Evolutionary conservation across 1,284 basidiomycete genomes (phyloP).

Genomic region (Trametes sp.): DNA sequence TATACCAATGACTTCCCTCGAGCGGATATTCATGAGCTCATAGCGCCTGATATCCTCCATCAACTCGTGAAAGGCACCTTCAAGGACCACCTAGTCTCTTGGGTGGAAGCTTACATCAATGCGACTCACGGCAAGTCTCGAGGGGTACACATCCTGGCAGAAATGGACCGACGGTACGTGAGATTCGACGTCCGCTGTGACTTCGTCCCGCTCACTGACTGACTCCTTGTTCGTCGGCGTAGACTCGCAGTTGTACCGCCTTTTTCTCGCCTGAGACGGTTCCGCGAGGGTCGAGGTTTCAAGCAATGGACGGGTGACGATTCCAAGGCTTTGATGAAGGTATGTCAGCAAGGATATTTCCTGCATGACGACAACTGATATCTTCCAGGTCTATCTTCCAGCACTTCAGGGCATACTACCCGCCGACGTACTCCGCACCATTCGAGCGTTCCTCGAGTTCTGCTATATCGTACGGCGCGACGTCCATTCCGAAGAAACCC

Average conservation of each 20-base stretch:
- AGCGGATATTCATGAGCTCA: background rate
- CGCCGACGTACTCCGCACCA: slow-evolving; percentile 6
- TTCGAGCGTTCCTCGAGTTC: slow-evolving; percentile 27
- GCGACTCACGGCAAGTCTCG: no score
- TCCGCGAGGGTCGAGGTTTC: background rate
- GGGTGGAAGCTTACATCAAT: background rate
- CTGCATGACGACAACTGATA: slow-evolving; percentile 16
- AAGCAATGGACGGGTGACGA: slow-evolving; percentile 1
- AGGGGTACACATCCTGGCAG: background rate
- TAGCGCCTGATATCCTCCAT: background rate
- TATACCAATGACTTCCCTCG: background rate
- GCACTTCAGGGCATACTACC: slow-evolving; percentile 26
- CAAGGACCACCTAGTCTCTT: background rate
- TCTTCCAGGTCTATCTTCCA: background rate
- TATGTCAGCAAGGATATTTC: background rate
- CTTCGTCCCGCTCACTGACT: background rate
- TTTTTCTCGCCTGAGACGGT: background rate
- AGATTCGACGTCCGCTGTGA: no score
- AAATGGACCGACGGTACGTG: background rate
- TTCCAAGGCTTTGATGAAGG: background rate
- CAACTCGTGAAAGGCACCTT: background rate
- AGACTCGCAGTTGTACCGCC: background rate
- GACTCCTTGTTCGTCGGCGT: background rate
- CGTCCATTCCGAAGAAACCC: background rate
- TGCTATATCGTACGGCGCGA: slow-evolving; percentile 22